Evolutionary conservation across 1,284 basidiomycete species (phyloP), one percentile per base, ranked within the genome.

Genomic region (Marasmius oreades): DNA sequence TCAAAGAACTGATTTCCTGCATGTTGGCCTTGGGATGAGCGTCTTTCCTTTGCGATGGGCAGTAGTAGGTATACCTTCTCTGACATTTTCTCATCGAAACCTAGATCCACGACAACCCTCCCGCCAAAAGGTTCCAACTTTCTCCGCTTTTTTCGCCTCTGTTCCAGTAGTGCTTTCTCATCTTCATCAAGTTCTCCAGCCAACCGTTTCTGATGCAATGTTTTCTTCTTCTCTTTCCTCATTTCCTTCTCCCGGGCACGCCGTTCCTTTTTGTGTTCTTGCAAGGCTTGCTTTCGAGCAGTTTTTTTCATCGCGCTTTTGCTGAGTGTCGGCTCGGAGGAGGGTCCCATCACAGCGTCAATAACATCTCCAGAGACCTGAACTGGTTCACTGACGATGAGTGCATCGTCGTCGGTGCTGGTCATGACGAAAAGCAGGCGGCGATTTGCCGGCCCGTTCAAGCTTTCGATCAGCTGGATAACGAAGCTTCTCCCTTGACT

Each of bases 81-180:
- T 50, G 76, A 85, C 97, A 99, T 99, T 72, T 90, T 79, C 48
- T 94, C 85, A 70, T 99, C 97, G 68, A 99, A 99, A 2, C 88
- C 93, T 6, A 97, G 78, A 73, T 99, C 97, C 26, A 99, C 74
- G 20, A 97, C 84, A 1, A 99, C 80, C 34, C 81, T 83, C 8
- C 91, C 92, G 16, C 80, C 78, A 66, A 93, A 95, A 24, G 70
- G 63, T 78, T 55, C 62, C 26, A 44, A 34, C 45, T 70, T 74
- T 63, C 69, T 69, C 52, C 77, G 76, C 70, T 84, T 84, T 66
- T 70, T 73, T 54, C 68, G 69, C 58, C 71, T 72, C 55, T 66
- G 69, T 55, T 70, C 75, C 47, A 69, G 71, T 57, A 75, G 72
- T 34, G 68, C 73, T 51, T 76, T 73, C 46, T 74, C 76, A 34